Conservation (phyloP, 2,329 filamentous ascomycete species). For the Phaeosphaeria sp. region DNA sequence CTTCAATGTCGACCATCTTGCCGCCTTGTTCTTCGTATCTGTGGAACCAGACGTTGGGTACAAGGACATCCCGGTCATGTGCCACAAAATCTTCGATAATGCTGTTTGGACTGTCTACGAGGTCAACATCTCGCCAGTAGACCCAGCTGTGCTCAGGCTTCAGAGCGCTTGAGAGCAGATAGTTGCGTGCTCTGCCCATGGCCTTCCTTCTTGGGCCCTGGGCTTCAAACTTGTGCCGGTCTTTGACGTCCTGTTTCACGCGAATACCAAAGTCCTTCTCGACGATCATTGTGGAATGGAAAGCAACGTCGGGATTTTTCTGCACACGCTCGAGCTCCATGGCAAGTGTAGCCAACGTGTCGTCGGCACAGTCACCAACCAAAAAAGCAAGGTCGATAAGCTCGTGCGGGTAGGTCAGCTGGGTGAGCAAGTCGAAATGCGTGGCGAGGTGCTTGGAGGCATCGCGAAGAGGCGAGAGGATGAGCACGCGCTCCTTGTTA, state of each 20-base stretch:
- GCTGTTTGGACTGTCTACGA: constrained; percentile 83
- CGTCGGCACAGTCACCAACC: constrained; percentile 88
- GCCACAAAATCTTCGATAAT: constrained; percentile 96
- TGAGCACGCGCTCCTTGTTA: constrained; percentile 87
- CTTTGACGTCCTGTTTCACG: constrained; percentile 78
- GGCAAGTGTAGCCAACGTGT: constrained; percentile 85
- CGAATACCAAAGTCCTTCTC: constrained; percentile 87
- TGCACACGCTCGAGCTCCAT: constrained; percentile 89
- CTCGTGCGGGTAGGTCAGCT: constrained; percentile 91
- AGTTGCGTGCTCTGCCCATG: constrained; percentile 91
- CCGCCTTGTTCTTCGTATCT: constrained; percentile 75
- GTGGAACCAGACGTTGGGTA: constrained; percentile 98
- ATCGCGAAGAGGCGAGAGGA: constrained; percentile 92
- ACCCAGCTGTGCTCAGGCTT: constrained; percentile 98
- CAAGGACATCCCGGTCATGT: constrained; percentile 89
- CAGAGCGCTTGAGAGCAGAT: constrained; percentile 80
- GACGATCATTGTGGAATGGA: constrained; percentile 82
- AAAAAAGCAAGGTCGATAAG: constrained; percentile 96
- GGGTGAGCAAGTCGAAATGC: constrained; percentile 90
- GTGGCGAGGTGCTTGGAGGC: constrained; percentile 81
- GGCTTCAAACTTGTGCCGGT: constrained; percentile 83
- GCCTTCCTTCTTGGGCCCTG: constrained; percentile 90
- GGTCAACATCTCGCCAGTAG: constrained; percentile 98
- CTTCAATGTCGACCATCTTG: constrained; percentile 77
- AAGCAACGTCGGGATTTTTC: constrained; percentile 77